A percentile compares a stretch with the other conserved stretches of the same genome.
These are phyloP conservation scores for Rhodotorula sp. DNA, from an alignment of 1,284 basidiomycete species.

Conservation along the genomic window DNA sequence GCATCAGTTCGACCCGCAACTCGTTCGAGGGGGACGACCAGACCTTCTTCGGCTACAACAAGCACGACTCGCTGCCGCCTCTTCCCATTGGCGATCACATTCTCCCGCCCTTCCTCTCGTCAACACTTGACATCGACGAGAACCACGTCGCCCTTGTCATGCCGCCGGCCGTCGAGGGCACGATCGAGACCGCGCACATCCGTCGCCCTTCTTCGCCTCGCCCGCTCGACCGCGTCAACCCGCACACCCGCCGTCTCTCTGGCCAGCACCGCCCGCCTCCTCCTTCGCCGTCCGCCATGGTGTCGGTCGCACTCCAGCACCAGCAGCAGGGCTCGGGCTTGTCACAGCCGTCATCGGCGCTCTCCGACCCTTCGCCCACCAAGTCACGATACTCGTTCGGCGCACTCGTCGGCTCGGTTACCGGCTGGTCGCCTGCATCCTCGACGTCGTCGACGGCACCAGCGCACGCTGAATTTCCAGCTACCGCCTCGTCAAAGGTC, in stretches of 20 bases:
- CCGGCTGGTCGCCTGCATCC: conserved; percentile 30
- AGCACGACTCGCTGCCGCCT: conserved; percentile 40
- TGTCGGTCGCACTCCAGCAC: conserved; percentile 17
- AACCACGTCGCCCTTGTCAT: conserved; percentile 20
- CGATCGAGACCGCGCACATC: conserved; percentile 23
- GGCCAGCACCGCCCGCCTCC: conserved; percentile 38
- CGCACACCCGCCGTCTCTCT: conserved; percentile 32
- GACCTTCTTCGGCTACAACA: conserved; percentile 40
- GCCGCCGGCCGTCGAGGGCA: conserved; percentile 6
- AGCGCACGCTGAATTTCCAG: background rate
- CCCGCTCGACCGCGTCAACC: conserved; percentile 29
- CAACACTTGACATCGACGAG: conserved; percentile 40
- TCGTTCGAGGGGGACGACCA: conserved; percentile 38
- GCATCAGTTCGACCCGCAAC: conserved; percentile 29
- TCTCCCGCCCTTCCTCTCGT: conserved; percentile 36
- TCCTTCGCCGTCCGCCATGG: conserved; percentile 29
- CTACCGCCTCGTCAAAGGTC: conserved; percentile 15
- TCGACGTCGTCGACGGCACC: background rate
- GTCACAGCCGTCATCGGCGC: background rate
- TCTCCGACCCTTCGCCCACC: conserved; percentile 10
- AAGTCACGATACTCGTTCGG: conserved; percentile 36
- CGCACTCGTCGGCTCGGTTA: conserved; percentile 29
- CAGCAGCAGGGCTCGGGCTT: conserved; percentile 18
- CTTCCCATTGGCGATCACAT: conserved; percentile 34
- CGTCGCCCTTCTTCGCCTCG: conserved; percentile 40